Percentiles rank a stretch among this genome's conserved stretches.
phyloP scores from a whole-genome alignment of 257 asterid species.

The Ilex asprella region DNA sequence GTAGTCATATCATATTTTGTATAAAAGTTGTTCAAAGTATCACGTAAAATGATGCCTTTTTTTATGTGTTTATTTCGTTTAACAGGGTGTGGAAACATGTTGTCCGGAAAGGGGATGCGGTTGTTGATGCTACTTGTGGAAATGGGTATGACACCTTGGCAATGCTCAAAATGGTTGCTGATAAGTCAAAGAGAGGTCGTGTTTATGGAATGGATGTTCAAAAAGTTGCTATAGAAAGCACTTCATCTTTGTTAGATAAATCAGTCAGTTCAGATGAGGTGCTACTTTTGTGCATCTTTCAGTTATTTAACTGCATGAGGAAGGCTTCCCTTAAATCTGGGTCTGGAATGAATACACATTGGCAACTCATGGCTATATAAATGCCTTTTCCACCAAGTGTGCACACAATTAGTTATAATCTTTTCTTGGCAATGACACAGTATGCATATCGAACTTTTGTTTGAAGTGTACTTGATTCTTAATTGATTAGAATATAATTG shows the following conservation, averaged over 20 bases:
- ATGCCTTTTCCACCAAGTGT: too few species aligned
- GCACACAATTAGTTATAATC: too few species aligned
- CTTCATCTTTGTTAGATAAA: slow-evolving; percentile 60
- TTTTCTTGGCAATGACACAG: neutral
- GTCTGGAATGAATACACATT: too few species aligned
- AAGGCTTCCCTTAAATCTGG: too few species aligned
- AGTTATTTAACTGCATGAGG: slow-evolving; percentile 1
- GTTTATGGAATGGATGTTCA: slow-evolving; percentile 86
- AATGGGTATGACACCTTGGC: slow-evolving; percentile 88
- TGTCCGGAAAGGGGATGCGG: slow-evolving; percentile 70
- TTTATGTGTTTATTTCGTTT: neutral
- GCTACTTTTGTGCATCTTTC: slow-evolving; percentile 1
- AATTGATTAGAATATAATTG: neutral
- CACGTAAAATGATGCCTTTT: too few species aligned
- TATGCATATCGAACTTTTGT: neutral
- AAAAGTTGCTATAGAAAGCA: slow-evolving; percentile 62
- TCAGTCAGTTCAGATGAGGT: slow-evolving; percentile 61
- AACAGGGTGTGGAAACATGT: slow-evolving; percentile 76
- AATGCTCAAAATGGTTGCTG: slow-evolving; percentile 58
- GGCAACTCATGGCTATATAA: too few species aligned
- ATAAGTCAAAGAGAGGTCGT: slow-evolving; percentile 44
- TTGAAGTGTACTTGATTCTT: neutral
- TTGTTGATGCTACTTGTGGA: slow-evolving; percentile 94
- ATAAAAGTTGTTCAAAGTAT: too few species aligned
- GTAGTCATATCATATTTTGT: too few species aligned